phyloP scores from a whole-genome alignment of 768 basidiomycete genomes.

The Rhizopogon sp. region DNA sequence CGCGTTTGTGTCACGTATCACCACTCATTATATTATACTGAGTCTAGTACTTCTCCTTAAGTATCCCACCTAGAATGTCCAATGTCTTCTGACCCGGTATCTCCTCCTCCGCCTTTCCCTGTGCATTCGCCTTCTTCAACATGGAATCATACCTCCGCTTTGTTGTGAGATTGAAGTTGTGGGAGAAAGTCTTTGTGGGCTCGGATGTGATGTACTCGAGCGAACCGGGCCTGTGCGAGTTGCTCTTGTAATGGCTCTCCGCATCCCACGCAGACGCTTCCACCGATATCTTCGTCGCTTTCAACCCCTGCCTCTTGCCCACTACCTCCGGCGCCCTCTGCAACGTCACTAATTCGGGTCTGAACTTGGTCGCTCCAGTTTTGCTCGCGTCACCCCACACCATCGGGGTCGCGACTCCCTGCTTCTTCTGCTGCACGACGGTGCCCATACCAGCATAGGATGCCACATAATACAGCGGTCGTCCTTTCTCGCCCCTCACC shows the following conservation, averaged over 20 bases:
- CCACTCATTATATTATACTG: too few species aligned
- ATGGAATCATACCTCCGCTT: not conserved
- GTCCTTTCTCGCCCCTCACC: constrained; percentile 8
- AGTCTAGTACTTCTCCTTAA: too few species aligned
- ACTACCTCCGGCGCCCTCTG: constrained; percentile 40
- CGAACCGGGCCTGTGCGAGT: constrained; percentile 47
- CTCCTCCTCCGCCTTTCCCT: too few species aligned
- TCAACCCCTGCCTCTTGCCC: constrained; percentile 35
- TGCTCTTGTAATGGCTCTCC: constrained; percentile 30
- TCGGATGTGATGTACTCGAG: constrained; percentile 38
- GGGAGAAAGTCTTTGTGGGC: constrained; percentile 7
- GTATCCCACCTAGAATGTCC: not conserved
- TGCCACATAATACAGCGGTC: constrained; percentile 16
- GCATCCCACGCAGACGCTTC: constrained; percentile 25
- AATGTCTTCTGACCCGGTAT: not conserved
- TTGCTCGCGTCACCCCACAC: constrained; percentile 24
- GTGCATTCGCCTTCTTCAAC: not conserved
- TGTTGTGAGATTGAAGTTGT: not conserved
- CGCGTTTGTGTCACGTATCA: constrained; percentile 14
- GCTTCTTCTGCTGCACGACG: constrained; percentile 12
- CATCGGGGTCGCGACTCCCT: constrained; percentile 12
- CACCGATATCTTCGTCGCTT: constrained; percentile 29
- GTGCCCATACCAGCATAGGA: constrained; percentile 28
- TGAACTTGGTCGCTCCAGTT: constrained; percentile 26
- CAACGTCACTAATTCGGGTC: constrained; percentile 26